Base-by-base conservation (phyloP, 768 basidiomycete species). In the Lentinula guzmanii region DNA sequence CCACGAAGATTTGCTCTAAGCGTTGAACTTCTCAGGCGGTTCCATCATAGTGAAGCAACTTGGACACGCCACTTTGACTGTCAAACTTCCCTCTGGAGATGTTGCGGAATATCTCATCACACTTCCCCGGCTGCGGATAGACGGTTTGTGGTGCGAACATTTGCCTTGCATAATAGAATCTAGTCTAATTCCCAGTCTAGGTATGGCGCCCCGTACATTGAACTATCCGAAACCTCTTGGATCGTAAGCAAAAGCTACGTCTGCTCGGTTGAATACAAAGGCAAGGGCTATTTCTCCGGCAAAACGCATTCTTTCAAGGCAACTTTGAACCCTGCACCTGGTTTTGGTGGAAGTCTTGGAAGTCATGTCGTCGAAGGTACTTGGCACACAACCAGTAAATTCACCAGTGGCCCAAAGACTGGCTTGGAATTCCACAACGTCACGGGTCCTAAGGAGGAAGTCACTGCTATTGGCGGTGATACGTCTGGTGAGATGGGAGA, bases 261-360 rank as follows among this genome's bases (percentile, higher is more conserved):
- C 59, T 71, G 69, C n/a, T 66, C 81, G 71, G 87, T 98, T 72
- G 93, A 96, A 65, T 98, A 96, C 81, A 93, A 94, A 70, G 96
- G 95, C 73, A 93, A 93, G 70, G 96, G 95, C 31, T 98, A 95
- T 77, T 93, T 98, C 71, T 84, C 86, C 39, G 95, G 96, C 60
- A 95, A 94, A 72, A 86, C 92, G 3, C 96, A 99, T 76, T 79
- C 86, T 3, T 97, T 95, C 84, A 95, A 94, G 73, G 93, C 96
- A 9, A 79, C 79, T 1, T 71, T 93, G n/a, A 71, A 80, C 0
- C 83, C 83, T 10, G 78, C 83, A 45, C 76, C 79, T 50, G 73
- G 75, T 57, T 63, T 72, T 65, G 68, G 72, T 64, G 72, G 70
- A n/a, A 68, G 71, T 42, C 62, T 60, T 61, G 69, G 72, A 41